Evolutionary conservation across 2,329 filamentous ascomycete genomes (phyloP), one percentile per base, ranked within the genome.

Genomic region (Phialophora expanda): DNA sequence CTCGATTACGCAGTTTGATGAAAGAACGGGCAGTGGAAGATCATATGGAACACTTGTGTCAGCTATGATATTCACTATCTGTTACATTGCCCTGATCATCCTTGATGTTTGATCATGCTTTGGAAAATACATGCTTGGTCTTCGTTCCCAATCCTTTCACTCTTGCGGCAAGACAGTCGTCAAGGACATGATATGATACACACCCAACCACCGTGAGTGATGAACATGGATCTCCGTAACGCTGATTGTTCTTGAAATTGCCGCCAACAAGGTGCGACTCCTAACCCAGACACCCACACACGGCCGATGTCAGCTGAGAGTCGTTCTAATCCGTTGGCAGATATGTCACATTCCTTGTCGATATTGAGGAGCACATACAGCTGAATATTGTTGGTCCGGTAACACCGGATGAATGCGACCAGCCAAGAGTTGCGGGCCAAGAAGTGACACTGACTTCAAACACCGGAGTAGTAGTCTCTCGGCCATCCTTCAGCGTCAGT

Each of bases 351-450:
- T 60, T 64, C 50, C 41, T 53, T 68, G 60, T 68, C 51, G 63
- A 68, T 68, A 68, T 66, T 44, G 26, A 54, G 41, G 56, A 66
- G 51, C 28, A 66, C 66, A 68, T 68, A 61, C 66, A 61, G 14
- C 50, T 28, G 26, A 56, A 56, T 44, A 65, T 51, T 55, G n/a
- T 62, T 56, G 57, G 57, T 65, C 46, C 24, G 48, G 26, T 64
- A 66, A 66, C 34, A 56, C 17, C 55, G 59, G 50, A 53, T 53
- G 34, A 46, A 69, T 24, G 64, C 63, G 61, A 51, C 38, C 57
- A 62, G 64, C 66, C 69, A 68, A 67, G 61, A 68, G 44, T 56
- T 62, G 55, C 62, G 38, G 64, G 61, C 66, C 66, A 69, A 68
- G 61, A 66, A 30, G 53, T 56, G 55, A 32, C 34, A 56, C 58